A percentile compares a stretch with the other conserved stretches of the same genome.
These are phyloP conservation scores for Globisporangium paroecandrum DNA, from an alignment of 352 stramenopile species.

Conservation along the genomic window DNA sequence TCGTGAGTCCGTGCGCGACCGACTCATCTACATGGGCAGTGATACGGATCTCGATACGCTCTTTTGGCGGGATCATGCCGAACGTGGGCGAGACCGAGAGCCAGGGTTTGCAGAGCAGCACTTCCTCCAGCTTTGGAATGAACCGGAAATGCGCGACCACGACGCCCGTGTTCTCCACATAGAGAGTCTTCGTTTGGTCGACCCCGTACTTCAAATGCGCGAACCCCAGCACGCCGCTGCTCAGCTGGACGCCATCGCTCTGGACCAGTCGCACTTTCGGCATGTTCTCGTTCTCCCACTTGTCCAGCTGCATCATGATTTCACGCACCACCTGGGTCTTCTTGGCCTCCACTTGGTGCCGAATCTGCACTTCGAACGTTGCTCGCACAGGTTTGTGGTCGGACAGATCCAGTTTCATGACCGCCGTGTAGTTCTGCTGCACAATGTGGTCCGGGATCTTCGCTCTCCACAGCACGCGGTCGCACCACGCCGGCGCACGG, in stretches of 20 bases:
- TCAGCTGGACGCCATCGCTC: conserved; percentile 31
- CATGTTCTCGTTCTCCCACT: conserved; percentile 96
- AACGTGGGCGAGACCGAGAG: conserved; percentile 87
- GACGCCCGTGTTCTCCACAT: conserved; percentile 90
- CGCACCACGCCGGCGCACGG: conserved; percentile 96
- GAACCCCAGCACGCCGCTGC: conserved; percentile 65
- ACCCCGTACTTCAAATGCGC: conserved; percentile 57
- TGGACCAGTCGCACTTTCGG: conserved; percentile 88
- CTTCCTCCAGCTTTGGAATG: conserved; percentile 87
- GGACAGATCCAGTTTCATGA: conserved; percentile 91
- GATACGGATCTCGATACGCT: conserved; percentile 88
- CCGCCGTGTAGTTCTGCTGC: conserved; percentile 84
- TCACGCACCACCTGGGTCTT: conserved; percentile 90
- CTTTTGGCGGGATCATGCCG: conserved; percentile 81
- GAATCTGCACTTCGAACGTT: conserved; percentile 88
- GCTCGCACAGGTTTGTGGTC: conserved; percentile 99
- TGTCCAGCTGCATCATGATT: conserved; percentile 94
- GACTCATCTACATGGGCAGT: conserved; percentile 88
- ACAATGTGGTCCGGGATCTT: conserved; percentile 49
- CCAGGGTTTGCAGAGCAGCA: conserved; percentile 90
- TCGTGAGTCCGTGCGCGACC: conserved; percentile 88
- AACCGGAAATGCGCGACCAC: conserved; percentile 95
- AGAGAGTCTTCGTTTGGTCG: conserved; percentile 56
- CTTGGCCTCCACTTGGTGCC: conserved; percentile 90
- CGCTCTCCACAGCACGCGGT: conserved; percentile 83